A percentile compares a stretch with the other conserved stretches of the same genome.
phyloP scores from a whole-genome alignment of 1,284 basidiomycete genomes.

The Pseudozyma flocculosa region DNA sequence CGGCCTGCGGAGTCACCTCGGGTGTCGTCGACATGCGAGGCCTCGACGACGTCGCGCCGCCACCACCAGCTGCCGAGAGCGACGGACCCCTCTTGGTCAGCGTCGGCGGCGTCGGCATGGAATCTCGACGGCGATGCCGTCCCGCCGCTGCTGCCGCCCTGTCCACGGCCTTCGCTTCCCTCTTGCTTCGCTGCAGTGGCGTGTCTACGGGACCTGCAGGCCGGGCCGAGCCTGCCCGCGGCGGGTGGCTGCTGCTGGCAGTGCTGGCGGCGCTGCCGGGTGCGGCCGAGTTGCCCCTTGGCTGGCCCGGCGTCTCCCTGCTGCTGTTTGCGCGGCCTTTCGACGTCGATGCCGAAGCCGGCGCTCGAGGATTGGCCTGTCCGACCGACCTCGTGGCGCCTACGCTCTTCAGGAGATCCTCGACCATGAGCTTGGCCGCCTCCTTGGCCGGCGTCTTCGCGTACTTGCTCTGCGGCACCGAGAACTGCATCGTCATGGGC shows the following conservation, averaged over 20 bases:
- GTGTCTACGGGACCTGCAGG: conserved; percentile 26
- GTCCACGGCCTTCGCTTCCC: conserved; percentile 19
- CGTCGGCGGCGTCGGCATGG: conserved; percentile 54
- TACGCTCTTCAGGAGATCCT: conserved; percentile 54
- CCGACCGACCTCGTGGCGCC: conserved; percentile 20
- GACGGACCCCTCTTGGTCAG: conserved; percentile 32
- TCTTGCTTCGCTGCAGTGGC: conserved; percentile 35
- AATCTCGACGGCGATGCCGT: conserved; percentile 27
- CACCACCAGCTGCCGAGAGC: neutral
- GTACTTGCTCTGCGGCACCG: conserved; percentile 69
- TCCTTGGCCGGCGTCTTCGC: conserved; percentile 63
- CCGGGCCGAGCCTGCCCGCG: conserved; percentile 18
- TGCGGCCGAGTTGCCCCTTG: too few species aligned
- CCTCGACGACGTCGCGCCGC: neutral
- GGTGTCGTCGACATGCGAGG: conserved; percentile 1
- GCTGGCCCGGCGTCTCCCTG: too few species aligned
- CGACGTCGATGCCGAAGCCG: too few species aligned
- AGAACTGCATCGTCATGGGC: conserved; percentile 78
- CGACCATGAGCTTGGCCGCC: conserved; percentile 51
- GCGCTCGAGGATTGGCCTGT: neutral
- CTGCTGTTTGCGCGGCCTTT: too few species aligned
- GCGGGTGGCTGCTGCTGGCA: conserved; percentile 4
- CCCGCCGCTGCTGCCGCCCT: conserved; percentile 7
- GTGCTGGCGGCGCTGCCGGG: neutral
- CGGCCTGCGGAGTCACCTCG: neutral